Percentiles rank a stretch among this genome's conserved stretches.
phyloP scores from a whole-genome alignment of 805 yeast species.

The Saccharomycopsis oosterbeekiorum region DNA sequence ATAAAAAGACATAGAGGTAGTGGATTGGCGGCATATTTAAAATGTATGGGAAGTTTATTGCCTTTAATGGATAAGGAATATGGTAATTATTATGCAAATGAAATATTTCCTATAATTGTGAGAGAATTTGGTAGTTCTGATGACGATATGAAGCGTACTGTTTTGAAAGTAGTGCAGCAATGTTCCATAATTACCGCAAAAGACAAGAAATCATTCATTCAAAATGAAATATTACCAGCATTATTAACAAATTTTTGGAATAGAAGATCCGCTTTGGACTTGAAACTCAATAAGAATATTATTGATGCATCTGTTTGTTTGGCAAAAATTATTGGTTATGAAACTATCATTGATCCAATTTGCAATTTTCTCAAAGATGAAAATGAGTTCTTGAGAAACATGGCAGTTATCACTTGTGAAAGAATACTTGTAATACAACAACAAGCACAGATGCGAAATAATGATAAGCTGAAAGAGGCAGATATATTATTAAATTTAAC shows the following conservation, averaged over 20 bases:
- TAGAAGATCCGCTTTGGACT: conserved; percentile 66
- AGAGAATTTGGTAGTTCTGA: conserved; percentile 77
- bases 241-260: conserved; percentile 75
- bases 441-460: conserved; percentile 23
- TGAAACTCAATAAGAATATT: conserved; percentile 46
- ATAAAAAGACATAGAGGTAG: conserved; percentile 69
- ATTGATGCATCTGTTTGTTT: conserved; percentile 62
- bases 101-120: conserved; percentile 54
- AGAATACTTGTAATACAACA: conserved; percentile 22
- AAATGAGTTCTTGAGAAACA: conserved; percentile 65
- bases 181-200: conserved; percentile 40
- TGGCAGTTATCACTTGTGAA: conserved; percentile 67
- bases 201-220: conserved; percentile 37
- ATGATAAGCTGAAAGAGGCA: conserved; percentile 10
- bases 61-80: conserved; percentile 84
- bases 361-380: conserved; percentile 64
- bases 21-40: conserved; percentile 62
- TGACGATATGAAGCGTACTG: conserved; percentile 75
- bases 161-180: conserved; percentile 56
- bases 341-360: conserved; percentile 47
- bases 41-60: conserved; percentile 67
- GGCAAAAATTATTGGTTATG: conserved; percentile 57
- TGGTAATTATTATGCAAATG: conserved; percentile 66
- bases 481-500: conserved; percentile 53
- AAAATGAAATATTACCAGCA: conserved; percentile 43